Conservation (phyloP, 495 filamentous ascomycete species). For the Podospora sp. region DNA sequence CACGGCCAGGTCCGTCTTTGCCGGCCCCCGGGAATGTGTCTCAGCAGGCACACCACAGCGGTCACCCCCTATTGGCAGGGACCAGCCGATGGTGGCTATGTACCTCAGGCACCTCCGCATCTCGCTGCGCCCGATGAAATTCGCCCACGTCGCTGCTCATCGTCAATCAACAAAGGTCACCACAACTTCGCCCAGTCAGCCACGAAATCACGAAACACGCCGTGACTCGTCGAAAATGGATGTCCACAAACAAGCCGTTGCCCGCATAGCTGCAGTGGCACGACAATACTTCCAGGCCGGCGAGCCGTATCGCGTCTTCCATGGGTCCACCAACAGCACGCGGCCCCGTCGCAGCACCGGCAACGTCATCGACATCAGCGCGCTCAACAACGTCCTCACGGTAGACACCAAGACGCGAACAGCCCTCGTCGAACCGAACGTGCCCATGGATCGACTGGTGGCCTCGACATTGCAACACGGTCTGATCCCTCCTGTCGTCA, state of each 20-base stretch:
- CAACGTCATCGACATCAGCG: conserved; percentile 57
- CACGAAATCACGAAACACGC: no score
- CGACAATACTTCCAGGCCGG: neutral
- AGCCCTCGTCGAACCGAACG: conserved; percentile 64
- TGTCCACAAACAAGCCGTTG: neutral
- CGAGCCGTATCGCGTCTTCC: conserved; percentile 65
- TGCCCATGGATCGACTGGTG: conserved; percentile 63
- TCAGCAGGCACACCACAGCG: no score
- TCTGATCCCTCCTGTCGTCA: conserved; percentile 60
- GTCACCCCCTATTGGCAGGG: no score
- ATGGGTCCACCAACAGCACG: conserved; percentile 76
- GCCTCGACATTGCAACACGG: conserved; percentile 52
- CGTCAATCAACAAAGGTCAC: no score
- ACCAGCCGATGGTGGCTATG: no score
- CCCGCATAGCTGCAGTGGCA: neutral
- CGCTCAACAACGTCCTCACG: conserved; percentile 55
- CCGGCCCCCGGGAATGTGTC: no score
- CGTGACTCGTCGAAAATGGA: neutral
- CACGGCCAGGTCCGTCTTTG: no score
- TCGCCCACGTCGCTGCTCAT: no score
- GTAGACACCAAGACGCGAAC: conserved; percentile 49
- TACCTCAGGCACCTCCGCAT: no score
- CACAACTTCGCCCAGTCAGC: no score
- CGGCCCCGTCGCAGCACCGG: conserved; percentile 47
- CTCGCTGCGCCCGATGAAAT: no score